Conservation (phyloP, 2,329 filamentous ascomycete genomes). For the Ophiostoma quercus region DNA sequence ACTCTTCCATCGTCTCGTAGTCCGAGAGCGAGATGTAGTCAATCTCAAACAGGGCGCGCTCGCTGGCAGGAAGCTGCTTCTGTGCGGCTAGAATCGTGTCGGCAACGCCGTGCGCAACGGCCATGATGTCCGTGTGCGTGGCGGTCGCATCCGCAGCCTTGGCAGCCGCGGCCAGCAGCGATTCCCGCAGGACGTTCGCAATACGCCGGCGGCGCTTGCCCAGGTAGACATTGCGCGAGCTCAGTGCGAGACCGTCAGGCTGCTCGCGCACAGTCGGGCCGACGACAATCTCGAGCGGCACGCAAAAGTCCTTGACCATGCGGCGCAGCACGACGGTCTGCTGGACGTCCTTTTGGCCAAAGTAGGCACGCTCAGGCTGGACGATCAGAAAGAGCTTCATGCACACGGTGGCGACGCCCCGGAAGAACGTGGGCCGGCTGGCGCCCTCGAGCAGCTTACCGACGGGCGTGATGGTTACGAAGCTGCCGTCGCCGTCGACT, state of each 20-base stretch:
- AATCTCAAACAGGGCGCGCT: slow-evolving; percentile 70
- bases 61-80: slow-evolving; percentile 49
- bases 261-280: slow-evolving; percentile 69
- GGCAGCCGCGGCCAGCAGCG: slow-evolving; percentile 63
- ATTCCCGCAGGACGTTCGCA: slow-evolving; percentile 65
- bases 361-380: slow-evolving; percentile 73
- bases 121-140: slow-evolving; percentile 61
- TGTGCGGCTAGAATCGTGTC: slow-evolving; percentile 56
- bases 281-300: slow-evolving; percentile 69
- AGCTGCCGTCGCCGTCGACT: slow-evolving; percentile 72
- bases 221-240: slow-evolving; percentile 90
- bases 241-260: slow-evolving; percentile 77
- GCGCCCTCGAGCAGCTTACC: slow-evolving; percentile 76
- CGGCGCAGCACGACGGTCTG: slow-evolving; percentile 85
- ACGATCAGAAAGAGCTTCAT: slow-evolving; percentile 89
- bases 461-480: slow-evolving; percentile 85
- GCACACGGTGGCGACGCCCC: slow-evolving; percentile 92
- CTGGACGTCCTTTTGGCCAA: slow-evolving; percentile 97
- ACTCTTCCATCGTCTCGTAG: slow-evolving; percentile 73
- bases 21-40: slow-evolving; percentile 93
- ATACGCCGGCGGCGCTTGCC: slow-evolving; percentile 66
- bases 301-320: slow-evolving; percentile 81
- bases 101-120: slow-evolving; percentile 60
- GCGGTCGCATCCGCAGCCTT: slow-evolving; percentile 29
- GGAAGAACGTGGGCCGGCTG: slow-evolving; percentile 87